These are phyloP conservation scores for Saccharomycopsis fodiens DNA, from an alignment of 805 yeast genomes.

Conservation along the genomic window DNA sequence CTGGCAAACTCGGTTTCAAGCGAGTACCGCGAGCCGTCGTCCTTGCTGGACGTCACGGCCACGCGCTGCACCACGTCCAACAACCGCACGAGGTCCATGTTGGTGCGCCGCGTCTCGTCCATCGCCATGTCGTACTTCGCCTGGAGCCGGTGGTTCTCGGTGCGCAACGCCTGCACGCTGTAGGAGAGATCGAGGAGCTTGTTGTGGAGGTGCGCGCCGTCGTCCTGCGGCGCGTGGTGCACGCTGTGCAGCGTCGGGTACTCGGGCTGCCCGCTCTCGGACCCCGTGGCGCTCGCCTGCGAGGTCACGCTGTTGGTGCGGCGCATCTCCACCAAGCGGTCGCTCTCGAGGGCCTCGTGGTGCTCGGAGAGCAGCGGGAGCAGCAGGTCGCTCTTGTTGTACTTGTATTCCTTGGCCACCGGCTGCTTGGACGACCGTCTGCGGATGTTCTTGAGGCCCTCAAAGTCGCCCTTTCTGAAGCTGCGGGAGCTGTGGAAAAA, in stretches of 20 bases:
- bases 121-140: conserved; percentile 40
- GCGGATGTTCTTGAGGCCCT: conserved; percentile 65
- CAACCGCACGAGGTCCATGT: conserved; percentile 45
- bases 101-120: conserved; percentile 41
- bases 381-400: background rate
- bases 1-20: conserved; percentile 9
- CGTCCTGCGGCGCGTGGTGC: background rate
- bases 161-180: conserved; percentile 25
- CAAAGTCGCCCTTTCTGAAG: conserved; percentile 77
- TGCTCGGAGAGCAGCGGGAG: background rate
- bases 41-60: background rate
- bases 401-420: background rate
- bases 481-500: conserved; percentile 75
- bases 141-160: conserved; percentile 36
- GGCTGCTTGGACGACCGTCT: conserved; percentile 52
- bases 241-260: background rate
- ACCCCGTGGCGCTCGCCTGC: background rate
- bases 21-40: background rate
- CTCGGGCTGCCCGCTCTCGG: background rate
- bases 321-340: background rate
- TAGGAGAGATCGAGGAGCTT: conserved; percentile 7
- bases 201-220: background rate
- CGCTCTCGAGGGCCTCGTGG: background rate
- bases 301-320: background rate
- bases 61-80: conserved; percentile 37